Base-by-base conservation (phyloP, 108 stramenopile species). In the Cyclotella sp. region DNA sequence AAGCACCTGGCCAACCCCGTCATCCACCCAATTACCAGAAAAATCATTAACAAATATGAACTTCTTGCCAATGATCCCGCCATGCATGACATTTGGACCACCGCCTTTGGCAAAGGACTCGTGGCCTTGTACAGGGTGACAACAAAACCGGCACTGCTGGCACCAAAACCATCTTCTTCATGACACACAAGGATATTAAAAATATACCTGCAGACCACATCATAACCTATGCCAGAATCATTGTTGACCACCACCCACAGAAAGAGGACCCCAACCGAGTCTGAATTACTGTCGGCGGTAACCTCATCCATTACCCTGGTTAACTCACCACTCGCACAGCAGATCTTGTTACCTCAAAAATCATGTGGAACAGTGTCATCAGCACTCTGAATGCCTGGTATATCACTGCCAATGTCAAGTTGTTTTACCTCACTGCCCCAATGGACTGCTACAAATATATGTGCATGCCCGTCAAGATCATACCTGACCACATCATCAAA, bases 401-500 rank as follows among this genome's bases (percentile, higher is more conserved):
- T 13, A 11, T 26, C 16, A 39, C 30, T 34, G 16, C 39, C 24
- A 11, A 63, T 13, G 3, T 63, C 15, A 63, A 63, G 22, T 39
- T 16, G 3, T 63, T 63, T 11, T 63, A 41, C 42, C 30, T 63
- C 10, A 26, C 21, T 16, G 24, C 63, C 18, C 24, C 71, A 6
- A 57, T 85, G 73, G 69, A 73, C 13, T 29, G 24, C 0, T 69
- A 44, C 59, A 77, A 86, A 68, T 81, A 83, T 78, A 86, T 86
- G 72, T 19, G 67, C 10, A 81, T 88, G 16, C 84, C 52, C 59
- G 13, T 57, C 22, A 11, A 21, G 30, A 18, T 72, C 9, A 30
- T 88, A 0, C 79, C 86, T 1, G 41, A 65, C 1, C 64, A 59
- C 9, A 71, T 83, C 64, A 69, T 83, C 12, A 22, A 64, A n/a